phyloP scores from a whole-genome alignment of 345 rosid genomes.

The Populus nigra region DNA sequence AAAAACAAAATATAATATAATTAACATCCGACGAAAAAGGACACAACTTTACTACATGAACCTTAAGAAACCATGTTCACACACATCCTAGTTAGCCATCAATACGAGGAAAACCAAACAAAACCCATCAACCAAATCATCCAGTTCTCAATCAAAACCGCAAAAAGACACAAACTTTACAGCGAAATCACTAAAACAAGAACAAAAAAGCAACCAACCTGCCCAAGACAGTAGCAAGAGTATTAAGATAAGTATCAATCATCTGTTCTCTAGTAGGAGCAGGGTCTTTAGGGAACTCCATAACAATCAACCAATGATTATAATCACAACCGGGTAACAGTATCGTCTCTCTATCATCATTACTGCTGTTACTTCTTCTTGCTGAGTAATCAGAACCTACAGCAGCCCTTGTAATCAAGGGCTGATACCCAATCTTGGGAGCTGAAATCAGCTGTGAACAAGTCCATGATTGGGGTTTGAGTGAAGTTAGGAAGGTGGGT shows the following conservation, averaged over 20 bases:
- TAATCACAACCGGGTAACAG: slow-evolving; percentile 93
- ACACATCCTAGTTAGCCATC: no score
- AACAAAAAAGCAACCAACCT: slow-evolving; percentile 36
- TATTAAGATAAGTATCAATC: slow-evolving; percentile 88
- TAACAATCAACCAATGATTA: slow-evolving; percentile 94
- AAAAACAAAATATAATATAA: no score
- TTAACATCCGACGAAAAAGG: no score
- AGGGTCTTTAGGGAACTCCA: slow-evolving; percentile 97
- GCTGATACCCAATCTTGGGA: neutral
- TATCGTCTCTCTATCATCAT: slow-evolving; percentile 81
- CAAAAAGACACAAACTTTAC: neutral
- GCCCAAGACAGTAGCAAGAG: slow-evolving; percentile 85
- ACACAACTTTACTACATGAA: no score
- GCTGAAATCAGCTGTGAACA: slow-evolving; percentile 10
- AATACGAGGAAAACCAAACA: no score
- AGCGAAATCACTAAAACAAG: neutral
- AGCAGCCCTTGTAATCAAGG: slow-evolving; percentile 32
- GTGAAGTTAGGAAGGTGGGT: slow-evolving; percentile 26
- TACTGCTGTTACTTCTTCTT: slow-evolving; percentile 55
- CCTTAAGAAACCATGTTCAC: no score
- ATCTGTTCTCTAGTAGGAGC: slow-evolving; percentile 89
- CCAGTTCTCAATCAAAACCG: no score
- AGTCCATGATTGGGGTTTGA: slow-evolving; percentile 3
- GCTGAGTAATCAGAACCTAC: slow-evolving; percentile 63
- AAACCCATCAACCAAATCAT: neutral